Base-by-base conservation (phyloP, 495 filamentous ascomycete genomes). In the Aspergillus olivimuriae region DNA sequence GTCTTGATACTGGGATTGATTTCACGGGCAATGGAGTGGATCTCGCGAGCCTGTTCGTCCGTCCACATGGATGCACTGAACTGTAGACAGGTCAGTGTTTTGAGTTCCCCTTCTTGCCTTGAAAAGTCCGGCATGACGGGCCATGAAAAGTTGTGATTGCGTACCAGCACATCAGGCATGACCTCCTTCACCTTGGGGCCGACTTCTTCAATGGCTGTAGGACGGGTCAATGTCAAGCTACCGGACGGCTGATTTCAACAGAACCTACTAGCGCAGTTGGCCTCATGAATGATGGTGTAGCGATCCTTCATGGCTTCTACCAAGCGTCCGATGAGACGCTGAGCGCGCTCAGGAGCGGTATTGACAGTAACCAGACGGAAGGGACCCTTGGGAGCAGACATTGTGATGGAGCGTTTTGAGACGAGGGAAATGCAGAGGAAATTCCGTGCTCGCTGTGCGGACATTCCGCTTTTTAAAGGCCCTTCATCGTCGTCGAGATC, bases 1-100 rank as follows among this genome's bases (percentile, higher is more conserved):
- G 76, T 70, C 58, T 73, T 70, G 69, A 79, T 66, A 43, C 69
- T 52, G 16, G 78, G 75, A 10, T 64, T 61, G 43, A 73, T 62
- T 7, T 65, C 58, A 34, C 69, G 65, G 21, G 80, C 78, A 39
- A 76, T 80, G 2, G 64, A 50, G 20, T 79, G 68, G 34, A 83
- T 80, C 46, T 74, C 48, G 23, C 62, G 44, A 15, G 77, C 72
- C 56, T 84, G 61, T 42, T 80, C 75, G 14, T 68, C 63, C 8
- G 78, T 72, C 81, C 80, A 85, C 80, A 84, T 84, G 23, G 81
- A 83, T 12, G 81, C 81, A 38, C 72, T 77, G 67, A 83, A 82
- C 76, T 80, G 47, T 46, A 39, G 21, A 5, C n/a, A n/a, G n/a
- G n/a, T n/a, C n/a, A n/a, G n/a, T n/a, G n/a, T n/a, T n/a, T n/a